Base-by-base conservation (phyloP, 2,329 filamentous ascomycete species). In the Onygenales sp. region DNA sequence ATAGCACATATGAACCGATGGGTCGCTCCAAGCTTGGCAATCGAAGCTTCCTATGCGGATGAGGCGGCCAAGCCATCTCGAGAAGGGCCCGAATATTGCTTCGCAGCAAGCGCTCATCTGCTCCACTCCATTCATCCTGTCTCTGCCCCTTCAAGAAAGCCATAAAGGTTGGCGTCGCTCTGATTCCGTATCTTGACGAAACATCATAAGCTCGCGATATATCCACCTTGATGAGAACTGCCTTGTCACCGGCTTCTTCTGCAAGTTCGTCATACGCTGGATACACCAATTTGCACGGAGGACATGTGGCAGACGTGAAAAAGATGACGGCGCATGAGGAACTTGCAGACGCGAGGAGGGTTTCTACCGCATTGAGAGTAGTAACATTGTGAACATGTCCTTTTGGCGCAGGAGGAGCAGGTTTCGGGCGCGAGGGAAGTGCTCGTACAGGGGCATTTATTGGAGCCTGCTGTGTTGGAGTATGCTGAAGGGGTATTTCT, bases 261-360 rank as follows among this genome's bases (percentile, higher is more conserved):
- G 91, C 90, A 0, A 96, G 75, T 58, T 88, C 78, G 56, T 94
- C 86, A 63, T 89, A 97, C 0, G 85, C 71, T 1, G 91, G 89
- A 62, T 95, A 94, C 2, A 92, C 78, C 13, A 82, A 72, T 67
- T 87, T 92, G 78, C 92, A 96, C 0, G 91, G 90, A 0, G 83
- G 80, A 64, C 91, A 96, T 2, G 85, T 93, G 2, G 86, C 81
- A 3, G 89, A 95, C 0, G 92, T 96, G 72, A 97, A 97, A 75
- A 96, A 96, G 54, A 96, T 78, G 39, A 92, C 81, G 0, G 88
- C 88, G 56, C 85, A 89, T 0, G 86, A 84, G 5, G 79, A 75
- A 32, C 76, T 76, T 0, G 87, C 86, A 1, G 73, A 72, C 0
- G 72, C 66, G 5, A 93, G 73, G 1, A 85, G 70, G 14, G 72